phyloP scores from a whole-genome alignment of 768 basidiomycete species.

The Xerocomellus chrysenteron region DNA sequence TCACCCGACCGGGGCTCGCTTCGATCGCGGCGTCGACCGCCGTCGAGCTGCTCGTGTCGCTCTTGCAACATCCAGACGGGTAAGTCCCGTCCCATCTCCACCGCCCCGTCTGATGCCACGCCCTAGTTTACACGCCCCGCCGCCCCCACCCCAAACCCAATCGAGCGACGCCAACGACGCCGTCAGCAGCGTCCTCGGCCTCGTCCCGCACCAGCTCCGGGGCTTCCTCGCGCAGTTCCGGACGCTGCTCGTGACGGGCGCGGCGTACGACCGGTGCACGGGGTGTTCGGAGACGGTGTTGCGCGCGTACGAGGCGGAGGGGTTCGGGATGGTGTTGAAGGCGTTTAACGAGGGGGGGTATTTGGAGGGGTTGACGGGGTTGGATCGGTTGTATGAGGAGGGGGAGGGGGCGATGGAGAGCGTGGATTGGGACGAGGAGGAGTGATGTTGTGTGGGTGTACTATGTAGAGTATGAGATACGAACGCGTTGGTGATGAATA shows the following conservation, averaged over 20 bases:
- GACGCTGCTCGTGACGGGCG: conserved; percentile 79
- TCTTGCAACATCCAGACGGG: conserved; percentile 90
- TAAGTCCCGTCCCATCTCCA: conserved; percentile 32
- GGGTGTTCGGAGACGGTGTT: conserved; percentile 86
- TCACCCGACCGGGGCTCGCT: conserved; percentile 92
- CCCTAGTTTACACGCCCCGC: conserved; percentile 54
- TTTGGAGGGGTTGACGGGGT: conserved; percentile 71
- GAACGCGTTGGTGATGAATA: too few relatives aligned
- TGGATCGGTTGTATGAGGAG: conserved; percentile 75
- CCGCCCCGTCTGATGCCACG: not conserved
- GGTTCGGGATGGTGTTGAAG: conserved; percentile 73
- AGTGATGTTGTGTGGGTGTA: not conserved
- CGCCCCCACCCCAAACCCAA: conserved; percentile 51
- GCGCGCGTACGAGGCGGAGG: conserved; percentile 75
- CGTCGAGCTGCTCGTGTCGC: conserved; percentile 86
- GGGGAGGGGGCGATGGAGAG: conserved; percentile 68
- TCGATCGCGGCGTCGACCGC: conserved; percentile 90
- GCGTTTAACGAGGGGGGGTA: conserved; percentile 84
- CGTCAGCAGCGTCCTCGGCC: conserved; percentile 64
- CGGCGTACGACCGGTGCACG: conserved; percentile 85
- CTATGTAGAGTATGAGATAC: too few relatives aligned
- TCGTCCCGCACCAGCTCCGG: conserved; percentile 92
- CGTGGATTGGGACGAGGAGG: conserved; percentile 77
- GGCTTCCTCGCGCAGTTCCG: conserved; percentile 88
- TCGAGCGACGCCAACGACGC: conserved; percentile 8